Percentiles rank a stretch among this genome's conserved stretches.
Evolutionary conservation across 192 early-diverging fungal genomes (phyloP).

Genomic region (Entomortierella chlamydospora): DNA sequence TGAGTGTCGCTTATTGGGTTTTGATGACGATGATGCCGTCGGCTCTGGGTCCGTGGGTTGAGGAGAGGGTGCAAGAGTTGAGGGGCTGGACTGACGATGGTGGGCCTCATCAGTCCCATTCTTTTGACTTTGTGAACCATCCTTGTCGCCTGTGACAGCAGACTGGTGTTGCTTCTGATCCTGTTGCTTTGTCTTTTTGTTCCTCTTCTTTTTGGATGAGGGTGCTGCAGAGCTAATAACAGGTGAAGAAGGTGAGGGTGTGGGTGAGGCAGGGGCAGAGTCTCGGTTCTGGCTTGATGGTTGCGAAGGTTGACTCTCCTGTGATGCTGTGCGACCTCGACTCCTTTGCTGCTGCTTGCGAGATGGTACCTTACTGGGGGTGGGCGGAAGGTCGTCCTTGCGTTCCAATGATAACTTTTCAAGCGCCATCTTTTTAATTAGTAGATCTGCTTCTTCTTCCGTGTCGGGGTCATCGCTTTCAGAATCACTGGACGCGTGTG

Average conservation of each 20-base stretch:
- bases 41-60: constrained; percentile 11
- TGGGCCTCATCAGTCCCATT: constrained; percentile 1
- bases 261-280: constrained; percentile 45
- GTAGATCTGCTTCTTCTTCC: constrained; percentile 50
- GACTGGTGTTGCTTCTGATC: constrained; percentile 7
- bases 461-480: constrained; percentile 43
- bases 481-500: constrained; percentile 25
- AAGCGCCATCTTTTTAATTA: constrained; percentile 40
- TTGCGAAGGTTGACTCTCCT: constrained; percentile 16
- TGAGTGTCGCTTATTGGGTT: constrained; percentile 24
- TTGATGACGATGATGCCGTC: constrained; percentile 13
- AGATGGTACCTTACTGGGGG: constrained; percentile 2
- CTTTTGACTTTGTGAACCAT: constrained; percentile 18
- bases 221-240: not conserved
- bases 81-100: not conserved
- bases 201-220: constrained; percentile 34
- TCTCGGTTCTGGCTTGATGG: constrained; percentile 22
- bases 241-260: constrained; percentile 34
- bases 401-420: constrained; percentile 50
- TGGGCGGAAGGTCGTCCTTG: constrained; percentile 18
- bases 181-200: constrained; percentile 28
- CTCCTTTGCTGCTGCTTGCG: constrained; percentile 21
- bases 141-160: constrained; percentile 9
- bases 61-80: constrained; percentile 2
- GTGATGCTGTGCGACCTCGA: constrained; percentile 16